Conservation (phyloP, 805 yeast species). For the Hanseniaspora lindneri region DNA sequence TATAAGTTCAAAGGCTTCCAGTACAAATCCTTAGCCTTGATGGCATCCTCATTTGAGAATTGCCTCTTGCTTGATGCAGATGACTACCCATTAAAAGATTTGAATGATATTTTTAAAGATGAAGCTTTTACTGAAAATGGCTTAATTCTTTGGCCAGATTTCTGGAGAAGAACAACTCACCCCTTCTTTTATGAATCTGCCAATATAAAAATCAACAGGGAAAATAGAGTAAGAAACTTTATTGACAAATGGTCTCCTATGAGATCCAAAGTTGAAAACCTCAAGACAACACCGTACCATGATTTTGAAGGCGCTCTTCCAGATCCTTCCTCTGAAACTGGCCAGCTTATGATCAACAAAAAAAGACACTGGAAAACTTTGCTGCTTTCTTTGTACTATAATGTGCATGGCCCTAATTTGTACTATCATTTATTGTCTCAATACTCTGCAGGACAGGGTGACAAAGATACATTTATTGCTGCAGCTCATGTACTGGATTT, state of each 20-base stretch:
- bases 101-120: constrained; percentile 46
- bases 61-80: constrained; percentile 66
- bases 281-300: constrained; percentile 36
- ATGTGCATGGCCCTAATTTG: constrained; percentile 52
- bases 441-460: constrained; percentile 71
- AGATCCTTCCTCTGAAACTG: constrained; percentile 62
- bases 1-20: constrained; percentile 54
- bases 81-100: constrained; percentile 54
- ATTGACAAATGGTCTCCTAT: constrained; percentile 30
- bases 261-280: constrained; percentile 20
- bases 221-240: constrained; percentile 29
- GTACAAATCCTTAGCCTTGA: constrained; percentile 54
- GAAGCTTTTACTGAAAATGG: constrained; percentile 45
- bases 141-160: constrained; percentile 69
- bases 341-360: constrained; percentile 55
- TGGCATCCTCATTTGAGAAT: constrained; percentile 62
- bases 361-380: constrained; percentile 46
- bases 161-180: constrained; percentile 73
- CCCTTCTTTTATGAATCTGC: constrained; percentile 64
- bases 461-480: constrained; percentile 61
- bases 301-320: constrained; percentile 55
- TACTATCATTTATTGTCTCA: constrained; percentile 63
- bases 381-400: constrained; percentile 52
- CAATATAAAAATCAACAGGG: constrained; percentile 37
- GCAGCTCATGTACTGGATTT: constrained; percentile 43